Conservation (phyloP, 2,329 filamentous ascomycete species). For the Blastomyces gilchristii region DNA sequence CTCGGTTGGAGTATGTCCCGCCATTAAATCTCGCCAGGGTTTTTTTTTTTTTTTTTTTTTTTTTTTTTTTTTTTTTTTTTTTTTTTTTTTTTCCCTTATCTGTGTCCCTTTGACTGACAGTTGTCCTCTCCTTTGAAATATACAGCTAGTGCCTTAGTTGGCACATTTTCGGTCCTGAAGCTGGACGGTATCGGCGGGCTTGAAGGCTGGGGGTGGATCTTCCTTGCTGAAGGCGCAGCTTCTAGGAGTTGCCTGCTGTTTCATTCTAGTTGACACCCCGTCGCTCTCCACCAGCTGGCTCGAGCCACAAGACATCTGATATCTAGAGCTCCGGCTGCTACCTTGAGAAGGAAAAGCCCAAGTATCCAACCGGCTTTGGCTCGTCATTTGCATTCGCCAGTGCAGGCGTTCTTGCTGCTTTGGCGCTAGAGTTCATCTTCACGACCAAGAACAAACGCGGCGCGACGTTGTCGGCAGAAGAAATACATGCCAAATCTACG, state of each 20-base stretch:
- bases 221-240: slow-evolving; percentile 55
- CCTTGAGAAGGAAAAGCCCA: slow-evolving; percentile 21
- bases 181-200: slow-evolving; percentile 55
- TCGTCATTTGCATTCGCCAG: slow-evolving; percentile 22
- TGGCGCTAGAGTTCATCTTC: slow-evolving; percentile 22
- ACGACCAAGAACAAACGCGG: slow-evolving; percentile 27
- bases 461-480: slow-evolving; percentile 25
- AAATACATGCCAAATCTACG: slow-evolving; percentile 25
- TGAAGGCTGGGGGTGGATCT: slow-evolving; percentile 11
- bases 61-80: neutral
- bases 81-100: neutral
- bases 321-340: slow-evolving; percentile 32
- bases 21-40: neutral
- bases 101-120: neutral
- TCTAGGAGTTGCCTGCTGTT: slow-evolving; percentile 39
- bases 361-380: slow-evolving; percentile 26
- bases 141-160: slow-evolving; percentile 67
- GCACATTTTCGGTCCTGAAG: slow-evolving; percentile 79
- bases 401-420: slow-evolving; percentile 16
- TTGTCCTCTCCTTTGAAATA: slow-evolving; percentile 38
- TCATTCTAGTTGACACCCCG: slow-evolving; percentile 31
- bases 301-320: slow-evolving; percentile 32
- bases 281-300: slow-evolving; percentile 30
- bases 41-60: no score
- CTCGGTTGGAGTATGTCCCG: slow-evolving; percentile 29